phyloP scores from a whole-genome alignment of 2,329 filamentous ascomycete genomes.

The Pleomassaria siparia region DNA sequence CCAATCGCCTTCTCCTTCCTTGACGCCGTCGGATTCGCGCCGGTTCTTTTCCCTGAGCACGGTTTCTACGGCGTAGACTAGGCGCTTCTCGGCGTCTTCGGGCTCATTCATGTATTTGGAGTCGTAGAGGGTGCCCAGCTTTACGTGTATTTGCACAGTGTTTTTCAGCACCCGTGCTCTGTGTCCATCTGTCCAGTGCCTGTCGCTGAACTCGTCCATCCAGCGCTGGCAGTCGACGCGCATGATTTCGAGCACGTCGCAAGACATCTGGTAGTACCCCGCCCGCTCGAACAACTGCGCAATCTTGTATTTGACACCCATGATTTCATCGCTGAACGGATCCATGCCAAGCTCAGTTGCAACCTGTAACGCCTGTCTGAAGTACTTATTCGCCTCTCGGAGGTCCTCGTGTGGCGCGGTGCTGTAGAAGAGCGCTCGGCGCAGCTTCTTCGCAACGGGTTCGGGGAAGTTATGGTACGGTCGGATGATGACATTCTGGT shows the following conservation, averaged over 20 bases:
- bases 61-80: constrained; percentile 82
- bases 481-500: constrained; percentile 49
- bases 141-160: constrained; percentile 74
- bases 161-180: constrained; percentile 71
- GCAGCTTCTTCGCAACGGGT: constrained; percentile 73
- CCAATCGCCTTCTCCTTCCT: constrained; percentile 71
- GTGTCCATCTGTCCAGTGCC: constrained; percentile 45
- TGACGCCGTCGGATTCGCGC: constrained; percentile 66
- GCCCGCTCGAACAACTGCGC: constrained; percentile 78
- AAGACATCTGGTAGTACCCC: constrained; percentile 67
- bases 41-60: constrained; percentile 72
- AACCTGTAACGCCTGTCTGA: constrained; percentile 73
- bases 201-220: constrained; percentile 48
- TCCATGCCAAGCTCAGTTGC: constrained; percentile 77
- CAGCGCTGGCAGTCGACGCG: constrained; percentile 64
- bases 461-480: constrained; percentile 64
- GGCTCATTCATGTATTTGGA: constrained; percentile 73
- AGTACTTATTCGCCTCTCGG: constrained; percentile 77
- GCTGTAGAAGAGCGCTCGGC: constrained; percentile 85
- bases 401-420: constrained; percentile 65
- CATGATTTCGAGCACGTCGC: constrained; percentile 77
- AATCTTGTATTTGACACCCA: constrained; percentile 84
- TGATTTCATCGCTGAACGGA: constrained; percentile 85
- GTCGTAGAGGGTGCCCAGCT: constrained; percentile 81
- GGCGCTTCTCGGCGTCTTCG: constrained; percentile 71